Percentiles rank a stretch among this genome's conserved stretches.
Evolutionary conservation across 352 stramenopile genomes (phyloP).

Genomic region (Pythium biforme): DNA sequence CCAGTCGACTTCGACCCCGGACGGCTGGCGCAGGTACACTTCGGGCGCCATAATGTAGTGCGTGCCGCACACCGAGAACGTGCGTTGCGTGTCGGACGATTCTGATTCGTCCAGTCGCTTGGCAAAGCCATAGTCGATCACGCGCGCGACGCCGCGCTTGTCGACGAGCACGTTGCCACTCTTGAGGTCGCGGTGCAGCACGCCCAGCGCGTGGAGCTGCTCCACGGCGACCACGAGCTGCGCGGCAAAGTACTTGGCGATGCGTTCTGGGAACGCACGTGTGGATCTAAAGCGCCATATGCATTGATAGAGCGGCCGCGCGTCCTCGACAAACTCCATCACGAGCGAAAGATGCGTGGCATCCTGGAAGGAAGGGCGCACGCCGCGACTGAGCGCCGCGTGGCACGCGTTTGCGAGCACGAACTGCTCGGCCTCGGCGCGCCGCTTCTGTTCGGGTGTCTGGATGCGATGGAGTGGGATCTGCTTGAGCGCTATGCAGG

Average conservation of each 20-base stretch:
- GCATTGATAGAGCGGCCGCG: slow-evolving; percentile 64
- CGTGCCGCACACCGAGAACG: slow-evolving; percentile 61
- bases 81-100: neutral
- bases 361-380: slow-evolving; percentile 32
- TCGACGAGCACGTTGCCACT: slow-evolving; percentile 72
- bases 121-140: slow-evolving; percentile 81
- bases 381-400: slow-evolving; percentile 39
- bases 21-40: slow-evolving; percentile 39
- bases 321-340: slow-evolving; percentile 56
- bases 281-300: slow-evolving; percentile 54
- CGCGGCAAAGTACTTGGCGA: slow-evolving; percentile 59
- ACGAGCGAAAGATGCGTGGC: slow-evolving; percentile 31
- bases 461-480: slow-evolving; percentile 41
- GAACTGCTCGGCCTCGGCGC: slow-evolving; percentile 42
- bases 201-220: slow-evolving; percentile 49
- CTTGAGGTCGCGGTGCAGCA: slow-evolving; percentile 79
- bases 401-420: slow-evolving; percentile 39
- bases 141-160: slow-evolving; percentile 36
- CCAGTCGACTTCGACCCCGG: slow-evolving; percentile 57
- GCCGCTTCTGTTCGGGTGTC: slow-evolving; percentile 39
- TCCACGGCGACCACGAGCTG: slow-evolving; percentile 67
- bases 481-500: slow-evolving; percentile 52
- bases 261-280: slow-evolving; percentile 44
- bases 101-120: neutral
- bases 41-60: slow-evolving; percentile 80